A percentile compares a stretch with the other conserved stretches of the same genome.
Conservation (phyloP, 1,139 yeast species). For the Saccharomyces hybrid region DNA sequence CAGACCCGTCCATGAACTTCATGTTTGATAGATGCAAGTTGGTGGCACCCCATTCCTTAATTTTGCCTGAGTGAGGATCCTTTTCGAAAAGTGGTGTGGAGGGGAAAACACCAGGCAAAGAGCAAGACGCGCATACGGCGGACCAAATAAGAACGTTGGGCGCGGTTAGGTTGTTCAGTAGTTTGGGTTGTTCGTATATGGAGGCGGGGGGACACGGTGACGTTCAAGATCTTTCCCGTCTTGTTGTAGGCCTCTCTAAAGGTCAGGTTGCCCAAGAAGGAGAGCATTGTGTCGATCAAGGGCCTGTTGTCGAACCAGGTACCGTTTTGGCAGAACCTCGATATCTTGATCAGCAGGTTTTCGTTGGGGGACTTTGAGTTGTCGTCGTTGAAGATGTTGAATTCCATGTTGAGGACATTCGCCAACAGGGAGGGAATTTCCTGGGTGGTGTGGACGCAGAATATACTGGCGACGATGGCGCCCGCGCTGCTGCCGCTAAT, state of each 20-base stretch:
- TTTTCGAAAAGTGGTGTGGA: constrained; percentile 81
- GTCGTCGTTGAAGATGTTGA: constrained; percentile 62
- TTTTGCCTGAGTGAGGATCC: constrained; percentile 55
- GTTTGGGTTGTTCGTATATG: constrained; percentile 70
- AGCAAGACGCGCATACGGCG: constrained; percentile 95
- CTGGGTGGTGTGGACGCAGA: constrained; percentile 72
- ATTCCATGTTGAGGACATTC: constrained; percentile 48
- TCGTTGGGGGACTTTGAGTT: constrained; percentile 39
- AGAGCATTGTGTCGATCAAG: constrained; percentile 63
- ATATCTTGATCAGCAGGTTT: constrained; percentile 43
- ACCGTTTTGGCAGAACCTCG: constrained; percentile 46
- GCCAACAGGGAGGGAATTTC: constrained; percentile 56
- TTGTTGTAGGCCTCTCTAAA: constrained; percentile 90
- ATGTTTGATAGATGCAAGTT: constrained; percentile 40
- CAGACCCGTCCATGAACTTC: constrained; percentile 91
- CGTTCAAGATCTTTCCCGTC: constrained; percentile 77
- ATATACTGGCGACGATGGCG: constrained; percentile 82
- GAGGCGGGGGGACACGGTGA: constrained; percentile 87
- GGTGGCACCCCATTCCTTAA: constrained; percentile 61
- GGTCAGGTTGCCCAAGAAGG: constrained; percentile 82
- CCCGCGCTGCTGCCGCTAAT: constrained; percentile 97
- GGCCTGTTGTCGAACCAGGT: constrained; percentile 80
- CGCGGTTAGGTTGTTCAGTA: constrained; percentile 83
- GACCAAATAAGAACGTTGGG: constrained; percentile 94
- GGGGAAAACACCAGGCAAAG: constrained; percentile 86